These are phyloP conservation scores for Glycine soja DNA, from an alignment of 306 rosid species.

Conservation along the genomic window DNA sequence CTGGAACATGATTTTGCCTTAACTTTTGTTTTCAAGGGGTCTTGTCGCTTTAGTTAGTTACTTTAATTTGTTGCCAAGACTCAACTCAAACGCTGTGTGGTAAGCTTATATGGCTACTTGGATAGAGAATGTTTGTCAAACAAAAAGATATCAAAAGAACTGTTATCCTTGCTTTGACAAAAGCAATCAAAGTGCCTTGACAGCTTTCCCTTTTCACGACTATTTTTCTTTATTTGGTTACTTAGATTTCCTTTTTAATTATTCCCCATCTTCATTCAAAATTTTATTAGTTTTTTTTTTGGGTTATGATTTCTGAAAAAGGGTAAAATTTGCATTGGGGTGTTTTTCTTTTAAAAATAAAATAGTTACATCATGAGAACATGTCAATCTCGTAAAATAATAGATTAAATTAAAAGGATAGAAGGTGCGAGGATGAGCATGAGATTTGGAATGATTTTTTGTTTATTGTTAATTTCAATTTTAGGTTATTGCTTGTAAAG, in stretches of 20 bases:
- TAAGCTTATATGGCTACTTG: slow-evolving; percentile 46
- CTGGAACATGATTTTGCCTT: slow-evolving; percentile 47
- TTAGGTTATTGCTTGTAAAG: background rate
- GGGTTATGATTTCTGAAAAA: slow-evolving; percentile 5
- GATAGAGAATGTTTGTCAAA: slow-evolving; percentile 6
- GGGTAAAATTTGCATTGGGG: background rate
- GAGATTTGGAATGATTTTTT: background rate
- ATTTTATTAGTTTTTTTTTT: slow-evolving; percentile 21
- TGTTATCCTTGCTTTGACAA: slow-evolving; percentile 49
- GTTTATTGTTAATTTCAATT: background rate
- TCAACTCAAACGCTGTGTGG: slow-evolving; percentile 28
- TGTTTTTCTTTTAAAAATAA: background rate
- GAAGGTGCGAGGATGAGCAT: background rate
- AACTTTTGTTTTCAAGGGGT: slow-evolving; percentile 52
- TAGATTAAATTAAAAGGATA: background rate
- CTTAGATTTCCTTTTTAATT: slow-evolving; percentile 38
- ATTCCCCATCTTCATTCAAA: slow-evolving; percentile 43
- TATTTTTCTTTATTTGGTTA: slow-evolving; percentile 45
- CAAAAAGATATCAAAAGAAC: slow-evolving; percentile 43
- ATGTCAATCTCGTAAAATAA: slow-evolving; percentile 25
- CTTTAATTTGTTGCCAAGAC: slow-evolving; percentile 49
- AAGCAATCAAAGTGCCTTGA: slow-evolving; percentile 58
- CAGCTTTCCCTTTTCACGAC: slow-evolving; percentile 56
- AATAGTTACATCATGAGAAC: slow-evolving; percentile 1
- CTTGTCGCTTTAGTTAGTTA: slow-evolving; percentile 45